phyloP scores from a whole-genome alignment of 2,329 filamentous ascomycete genomes.

The Ceratocystis smalleyi region DNA sequence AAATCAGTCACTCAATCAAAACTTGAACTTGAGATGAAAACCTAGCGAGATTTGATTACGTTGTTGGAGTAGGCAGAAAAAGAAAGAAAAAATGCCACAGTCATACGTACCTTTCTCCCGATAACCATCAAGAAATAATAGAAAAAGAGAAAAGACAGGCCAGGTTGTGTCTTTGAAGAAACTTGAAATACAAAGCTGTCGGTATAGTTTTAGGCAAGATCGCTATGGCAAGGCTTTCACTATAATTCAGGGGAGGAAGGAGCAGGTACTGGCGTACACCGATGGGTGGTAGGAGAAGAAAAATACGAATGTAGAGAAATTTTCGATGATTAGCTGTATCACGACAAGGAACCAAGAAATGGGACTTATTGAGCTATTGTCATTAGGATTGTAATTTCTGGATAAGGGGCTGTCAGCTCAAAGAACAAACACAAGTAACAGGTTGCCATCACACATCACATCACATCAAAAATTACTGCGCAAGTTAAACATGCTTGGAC shows the following conservation, averaged over 20 bases:
- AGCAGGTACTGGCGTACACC: background rate
- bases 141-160: background rate
- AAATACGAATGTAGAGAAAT: background rate
- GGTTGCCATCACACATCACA: background rate
- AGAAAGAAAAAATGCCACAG: background rate
- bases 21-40: background rate
- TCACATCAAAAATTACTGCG: background rate
- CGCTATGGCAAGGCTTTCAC: background rate
- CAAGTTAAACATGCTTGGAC: background rate
- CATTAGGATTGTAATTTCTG: background rate
- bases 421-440: background rate
- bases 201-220: background rate
- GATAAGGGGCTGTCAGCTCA: background rate
- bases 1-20: background rate
- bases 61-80: background rate
- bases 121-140: background rate
- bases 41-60: background rate
- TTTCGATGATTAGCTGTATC: background rate
- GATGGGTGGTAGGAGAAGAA: background rate
- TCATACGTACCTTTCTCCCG: background rate
- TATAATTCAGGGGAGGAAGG: slow-evolving; percentile 7
- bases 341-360: background rate
- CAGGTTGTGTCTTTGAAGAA: background rate
- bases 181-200: background rate
- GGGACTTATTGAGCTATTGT: background rate